phyloP scores from a whole-genome alignment of 2,329 filamentous ascomycete species.

The Talaromyces islandicus region DNA sequence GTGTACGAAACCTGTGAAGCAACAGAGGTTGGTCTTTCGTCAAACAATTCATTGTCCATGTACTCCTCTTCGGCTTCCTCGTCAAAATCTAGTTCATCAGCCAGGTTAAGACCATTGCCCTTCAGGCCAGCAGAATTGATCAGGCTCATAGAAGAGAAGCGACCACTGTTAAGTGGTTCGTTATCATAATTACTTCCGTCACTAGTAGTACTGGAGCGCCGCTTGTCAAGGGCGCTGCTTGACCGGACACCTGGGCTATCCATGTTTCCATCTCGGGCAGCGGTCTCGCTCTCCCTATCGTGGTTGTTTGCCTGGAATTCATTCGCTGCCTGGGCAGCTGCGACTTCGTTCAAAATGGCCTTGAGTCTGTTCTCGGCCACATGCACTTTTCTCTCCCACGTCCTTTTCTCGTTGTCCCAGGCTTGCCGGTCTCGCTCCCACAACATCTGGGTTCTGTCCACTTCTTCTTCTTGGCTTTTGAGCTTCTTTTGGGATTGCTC shows the following conservation, averaged over 20 bases:
- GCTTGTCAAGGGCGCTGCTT: conserved; percentile 59
- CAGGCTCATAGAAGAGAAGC: conserved; percentile 65
- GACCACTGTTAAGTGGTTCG: conserved; percentile 50
- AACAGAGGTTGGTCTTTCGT: conserved; percentile 45
- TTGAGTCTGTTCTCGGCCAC: conserved; percentile 85
- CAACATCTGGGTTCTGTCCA: conserved; percentile 66
- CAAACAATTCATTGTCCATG: conserved; percentile 63
- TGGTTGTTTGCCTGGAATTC: conserved; percentile 23
- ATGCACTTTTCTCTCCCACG: conserved; percentile 77
- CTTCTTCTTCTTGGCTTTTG: conserved; percentile 75
- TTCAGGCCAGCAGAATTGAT: conserved; percentile 50
- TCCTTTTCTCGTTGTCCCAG: conserved; percentile 80
- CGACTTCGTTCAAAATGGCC: conserved; percentile 77
- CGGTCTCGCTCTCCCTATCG: conserved; percentile 51
- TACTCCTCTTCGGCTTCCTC: conserved; percentile 67
- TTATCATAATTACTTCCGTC: conserved; percentile 46
- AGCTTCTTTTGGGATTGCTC: conserved; percentile 73
- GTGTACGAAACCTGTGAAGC: conserved; percentile 31
- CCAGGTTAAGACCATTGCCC: conserved; percentile 66
- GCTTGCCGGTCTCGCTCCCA: conserved; percentile 79
- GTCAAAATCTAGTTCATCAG: conserved; percentile 83
- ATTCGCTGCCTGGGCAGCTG: conserved; percentile 30
- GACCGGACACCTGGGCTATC: conserved; percentile 69
- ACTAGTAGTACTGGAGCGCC: conserved; percentile 52
- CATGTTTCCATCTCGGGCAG: conserved; percentile 48